Percentiles rank a stretch among this genome's conserved stretches.
phyloP scores from a whole-genome alignment of 352 stramenopile genomes.

The Phytopythium ostracodes region DNA sequence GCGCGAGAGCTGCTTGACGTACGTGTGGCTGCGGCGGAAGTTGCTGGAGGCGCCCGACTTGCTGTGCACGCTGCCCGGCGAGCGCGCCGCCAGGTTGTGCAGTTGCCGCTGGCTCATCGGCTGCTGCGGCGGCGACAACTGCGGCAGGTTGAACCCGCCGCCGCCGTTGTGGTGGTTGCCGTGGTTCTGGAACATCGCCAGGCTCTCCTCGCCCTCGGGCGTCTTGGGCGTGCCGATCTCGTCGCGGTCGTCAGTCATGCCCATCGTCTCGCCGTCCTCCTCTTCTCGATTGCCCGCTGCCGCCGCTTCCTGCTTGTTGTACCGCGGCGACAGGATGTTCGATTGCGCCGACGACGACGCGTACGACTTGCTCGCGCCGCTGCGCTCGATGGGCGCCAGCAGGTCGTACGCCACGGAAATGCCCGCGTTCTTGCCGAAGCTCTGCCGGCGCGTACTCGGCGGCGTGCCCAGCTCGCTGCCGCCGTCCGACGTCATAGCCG shows the following conservation, averaged over 20 bases:
- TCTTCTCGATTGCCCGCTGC: neutral
- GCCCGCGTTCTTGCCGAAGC: constrained; percentile 14
- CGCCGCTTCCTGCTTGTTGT: neutral
- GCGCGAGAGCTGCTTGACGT: constrained; percentile 34
- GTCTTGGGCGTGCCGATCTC: constrained; percentile 29
- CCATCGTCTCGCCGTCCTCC: neutral
- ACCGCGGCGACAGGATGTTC: constrained; percentile 21
- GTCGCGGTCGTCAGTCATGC: constrained; percentile 7
- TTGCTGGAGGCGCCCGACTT: constrained; percentile 4
- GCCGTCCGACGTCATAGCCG: constrained; percentile 19
- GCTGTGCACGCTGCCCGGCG: constrained; percentile 22
- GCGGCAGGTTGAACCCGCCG: constrained; percentile 20
- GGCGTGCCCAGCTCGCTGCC: constrained; percentile 20
- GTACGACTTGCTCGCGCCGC: constrained; percentile 11
- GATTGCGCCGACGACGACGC: constrained; percentile 21
- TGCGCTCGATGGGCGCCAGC: constrained; percentile 1
- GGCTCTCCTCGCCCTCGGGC: constrained; percentile 14
- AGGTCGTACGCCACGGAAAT: constrained; percentile 10
- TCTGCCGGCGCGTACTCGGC: constrained; percentile 12
- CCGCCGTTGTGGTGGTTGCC: constrained; percentile 2
- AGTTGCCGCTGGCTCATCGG: constrained; percentile 40
- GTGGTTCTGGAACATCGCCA: neutral
- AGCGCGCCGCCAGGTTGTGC: constrained; percentile 47
- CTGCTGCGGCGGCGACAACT: constrained; percentile 22
- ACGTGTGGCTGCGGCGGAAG: constrained; percentile 27